These are phyloP conservation scores for Telfairia occidentalis DNA, from an alignment of 331 rosid species.

Conservation along the genomic window DNA sequence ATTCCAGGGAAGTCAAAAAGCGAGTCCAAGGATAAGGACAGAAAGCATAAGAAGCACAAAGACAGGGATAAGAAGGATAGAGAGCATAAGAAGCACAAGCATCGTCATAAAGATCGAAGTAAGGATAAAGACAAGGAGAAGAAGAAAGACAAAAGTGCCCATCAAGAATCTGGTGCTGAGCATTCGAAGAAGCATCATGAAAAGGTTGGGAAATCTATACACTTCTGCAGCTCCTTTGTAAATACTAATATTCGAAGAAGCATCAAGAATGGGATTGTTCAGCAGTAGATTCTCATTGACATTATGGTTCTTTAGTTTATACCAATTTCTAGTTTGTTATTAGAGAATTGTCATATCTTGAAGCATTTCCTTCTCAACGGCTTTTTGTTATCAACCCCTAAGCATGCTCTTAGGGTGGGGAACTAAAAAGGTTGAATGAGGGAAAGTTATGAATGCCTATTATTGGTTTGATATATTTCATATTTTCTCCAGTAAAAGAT, in stretches of 20 bases:
- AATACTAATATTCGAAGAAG: conserved; percentile 7
- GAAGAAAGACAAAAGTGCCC: conserved; percentile 80
- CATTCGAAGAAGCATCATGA: conserved; percentile 89
- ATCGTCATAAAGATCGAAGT: conserved; percentile 71
- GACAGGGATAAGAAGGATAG: conserved; percentile 75
- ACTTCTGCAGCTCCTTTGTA: conserved; percentile 14
- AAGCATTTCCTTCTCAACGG: not conserved
- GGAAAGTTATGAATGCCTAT: not conserved
- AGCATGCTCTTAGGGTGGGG: not conserved
- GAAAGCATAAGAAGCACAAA: conserved; percentile 78
- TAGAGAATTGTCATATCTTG: not conserved
- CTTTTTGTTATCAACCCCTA: not conserved
- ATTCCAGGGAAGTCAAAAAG: conserved; percentile 67
- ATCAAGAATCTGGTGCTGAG: conserved; percentile 76
- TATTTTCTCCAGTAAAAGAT: not conserved
- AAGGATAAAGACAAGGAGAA: conserved; percentile 87
- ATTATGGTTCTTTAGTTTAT: not conserved
- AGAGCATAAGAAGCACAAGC: conserved; percentile 93
- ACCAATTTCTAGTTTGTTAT: not conserved
- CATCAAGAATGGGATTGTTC: not conserved
- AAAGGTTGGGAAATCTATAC: conserved; percentile 46
- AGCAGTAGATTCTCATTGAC: not conserved
- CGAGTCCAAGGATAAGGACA: conserved; percentile 82
- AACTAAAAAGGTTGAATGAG: not conserved
- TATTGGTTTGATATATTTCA: not conserved